Conservation (phyloP, 345 rosid species). For the Pseudoturritis turrita region DNA sequence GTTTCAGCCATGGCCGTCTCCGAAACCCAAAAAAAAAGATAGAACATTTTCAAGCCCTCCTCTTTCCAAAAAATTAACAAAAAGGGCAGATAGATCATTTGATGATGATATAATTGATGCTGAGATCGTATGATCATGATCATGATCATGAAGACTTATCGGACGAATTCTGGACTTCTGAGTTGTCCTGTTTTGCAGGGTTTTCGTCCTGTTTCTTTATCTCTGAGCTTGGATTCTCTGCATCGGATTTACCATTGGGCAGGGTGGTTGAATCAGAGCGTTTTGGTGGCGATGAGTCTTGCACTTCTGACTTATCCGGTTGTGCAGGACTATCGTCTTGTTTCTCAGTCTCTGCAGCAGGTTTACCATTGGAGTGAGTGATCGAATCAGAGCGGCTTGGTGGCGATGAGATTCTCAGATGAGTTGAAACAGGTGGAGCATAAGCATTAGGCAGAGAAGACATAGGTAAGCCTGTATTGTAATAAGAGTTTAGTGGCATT, state of each 20-base stretch:
- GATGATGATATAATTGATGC: constrained; percentile 4
- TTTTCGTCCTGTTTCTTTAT: constrained; percentile 1
- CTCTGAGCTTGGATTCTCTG: constrained; percentile 3
- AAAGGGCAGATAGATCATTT: constrained; percentile 24
- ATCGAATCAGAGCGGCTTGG: constrained; percentile 22
- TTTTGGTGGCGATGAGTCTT: constrained; percentile 22
- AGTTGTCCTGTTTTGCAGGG: constrained; percentile 3
- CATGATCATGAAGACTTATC: constrained; percentile 14
- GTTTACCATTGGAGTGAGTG: constrained; percentile 15
- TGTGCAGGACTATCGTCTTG: background rate
- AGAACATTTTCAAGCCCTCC: constrained; percentile 24
- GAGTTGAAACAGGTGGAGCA: constrained; percentile 42
- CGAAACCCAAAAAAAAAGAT: constrained; percentile 11
- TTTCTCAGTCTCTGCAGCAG: constrained; percentile 18
- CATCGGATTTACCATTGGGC: constrained; percentile 21
- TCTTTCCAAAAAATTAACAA: constrained; percentile 33
- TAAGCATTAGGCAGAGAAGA: constrained; percentile 32
- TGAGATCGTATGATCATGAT: constrained; percentile 8
- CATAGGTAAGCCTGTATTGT: constrained; percentile 38
- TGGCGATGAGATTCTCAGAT: constrained; percentile 34
- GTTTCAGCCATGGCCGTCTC: constrained; percentile 27
- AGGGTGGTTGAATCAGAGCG: constrained; percentile 27
- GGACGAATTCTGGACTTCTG: constrained; percentile 14
- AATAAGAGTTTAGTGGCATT: constrained; percentile 40
- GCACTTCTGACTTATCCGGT: constrained; percentile 16